phyloP scores from a whole-genome alignment of 306 rosid genomes.

The Cajanus cajan region DNA sequence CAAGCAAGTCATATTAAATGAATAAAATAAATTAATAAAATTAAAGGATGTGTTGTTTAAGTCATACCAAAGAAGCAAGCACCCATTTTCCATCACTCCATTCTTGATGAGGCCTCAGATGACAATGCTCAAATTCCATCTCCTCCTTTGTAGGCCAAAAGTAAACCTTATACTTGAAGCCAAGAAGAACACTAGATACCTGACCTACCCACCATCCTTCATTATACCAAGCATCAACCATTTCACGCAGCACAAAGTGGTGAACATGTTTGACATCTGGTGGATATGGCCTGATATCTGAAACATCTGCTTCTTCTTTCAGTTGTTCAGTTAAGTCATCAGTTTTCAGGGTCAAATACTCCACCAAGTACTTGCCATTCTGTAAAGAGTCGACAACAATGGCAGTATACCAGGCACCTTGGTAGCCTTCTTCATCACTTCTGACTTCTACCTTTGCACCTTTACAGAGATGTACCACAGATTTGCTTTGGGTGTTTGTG shows the following conservation, averaged over 20 bases:
- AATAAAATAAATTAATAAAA: not conserved
- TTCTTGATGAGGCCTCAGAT: conserved; percentile 49
- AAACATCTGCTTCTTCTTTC: conserved; percentile 41
- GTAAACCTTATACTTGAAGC: conserved; percentile 36
- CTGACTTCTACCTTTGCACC: conserved; percentile 39
- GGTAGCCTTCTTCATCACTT: conserved; percentile 49
- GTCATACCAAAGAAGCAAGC: conserved; percentile 32
- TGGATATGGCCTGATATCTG: conserved; percentile 44
- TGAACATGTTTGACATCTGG: conserved; percentile 14
- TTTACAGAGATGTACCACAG: conserved; percentile 2
- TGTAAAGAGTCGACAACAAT: conserved; percentile 6
- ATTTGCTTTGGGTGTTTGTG: not conserved
- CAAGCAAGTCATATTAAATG: not conserved
- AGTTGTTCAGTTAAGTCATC: conserved; percentile 39
- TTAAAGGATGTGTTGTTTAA: conserved; percentile 14
- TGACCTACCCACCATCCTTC: conserved; percentile 58
- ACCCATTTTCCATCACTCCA: conserved; percentile 47
- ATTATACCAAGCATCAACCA: conserved; percentile 45
- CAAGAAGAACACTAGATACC: conserved; percentile 26
- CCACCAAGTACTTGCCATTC: conserved; percentile 41
- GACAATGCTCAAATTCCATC: conserved; percentile 36
- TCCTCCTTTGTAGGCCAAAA: conserved; percentile 38
- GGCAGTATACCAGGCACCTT: conserved; percentile 46
- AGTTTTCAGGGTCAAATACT: conserved; percentile 45
- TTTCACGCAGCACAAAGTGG: conserved; percentile 7